These are phyloP conservation scores for Botrytis pseudocinerea DNA, from an alignment of 2,329 filamentous ascomycete species.

Conservation along the genomic window DNA sequence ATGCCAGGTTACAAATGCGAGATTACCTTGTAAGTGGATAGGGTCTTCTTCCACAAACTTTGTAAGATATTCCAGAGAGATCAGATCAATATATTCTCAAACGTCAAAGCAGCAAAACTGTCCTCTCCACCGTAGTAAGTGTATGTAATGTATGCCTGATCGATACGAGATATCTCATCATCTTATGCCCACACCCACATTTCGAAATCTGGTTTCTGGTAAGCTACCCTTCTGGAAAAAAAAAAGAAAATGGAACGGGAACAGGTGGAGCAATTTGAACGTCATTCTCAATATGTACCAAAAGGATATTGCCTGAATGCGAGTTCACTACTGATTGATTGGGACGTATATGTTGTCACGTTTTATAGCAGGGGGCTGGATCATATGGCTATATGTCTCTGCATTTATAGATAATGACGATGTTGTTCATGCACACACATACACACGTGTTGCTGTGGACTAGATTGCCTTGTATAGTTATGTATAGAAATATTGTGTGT, in stretches of 20 bases:
- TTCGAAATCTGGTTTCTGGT: not conserved
- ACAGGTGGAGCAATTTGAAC: not conserved
- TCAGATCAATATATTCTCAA: not conserved
- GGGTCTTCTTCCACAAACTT: no score
- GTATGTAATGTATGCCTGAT: not conserved
- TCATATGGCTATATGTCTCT: not conserved
- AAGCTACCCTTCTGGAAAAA: not conserved
- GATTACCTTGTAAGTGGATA: not conserved
- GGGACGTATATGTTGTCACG: not conserved
- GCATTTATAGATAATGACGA: not conserved
- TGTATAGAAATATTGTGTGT: no score
- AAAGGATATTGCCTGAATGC: slow-evolving; percentile 10
- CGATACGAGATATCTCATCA: slow-evolving; percentile 2
- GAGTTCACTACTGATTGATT: not conserved
- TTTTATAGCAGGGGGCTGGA: not conserved
- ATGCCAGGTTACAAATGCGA: not conserved
- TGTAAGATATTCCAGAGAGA: not conserved
- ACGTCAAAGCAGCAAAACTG: not conserved
- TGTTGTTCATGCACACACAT: slow-evolving; percentile 1
- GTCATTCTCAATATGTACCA: not conserved
- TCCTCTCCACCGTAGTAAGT: not conserved
- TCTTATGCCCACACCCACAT: not conserved
- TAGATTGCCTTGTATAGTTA: not conserved
- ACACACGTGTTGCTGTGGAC: not conserved
- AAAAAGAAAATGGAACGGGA: not conserved